Percentiles rank a stretch among this genome's conserved stretches.
Evolutionary conservation across 495 filamentous ascomycete species (phyloP).

Genomic region (Astrothelium macrocarpum): DNA sequence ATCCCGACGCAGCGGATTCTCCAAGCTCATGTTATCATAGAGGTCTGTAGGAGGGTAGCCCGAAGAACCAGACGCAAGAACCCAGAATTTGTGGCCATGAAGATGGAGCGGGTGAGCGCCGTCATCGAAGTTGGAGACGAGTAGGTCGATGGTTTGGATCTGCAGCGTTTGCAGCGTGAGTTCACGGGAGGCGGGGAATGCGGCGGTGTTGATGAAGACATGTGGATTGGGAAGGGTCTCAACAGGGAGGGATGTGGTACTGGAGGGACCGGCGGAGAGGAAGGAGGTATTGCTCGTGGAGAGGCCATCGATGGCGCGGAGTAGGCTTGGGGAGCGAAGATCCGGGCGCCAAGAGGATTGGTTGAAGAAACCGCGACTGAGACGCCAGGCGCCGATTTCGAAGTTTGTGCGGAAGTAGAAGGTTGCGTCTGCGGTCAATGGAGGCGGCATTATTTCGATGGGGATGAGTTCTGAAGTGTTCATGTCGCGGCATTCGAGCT

Average conservation of each 20-base stretch:
- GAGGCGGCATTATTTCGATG: conserved; percentile 31
- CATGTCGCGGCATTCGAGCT: conserved; percentile 39
- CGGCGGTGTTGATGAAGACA: conserved; percentile 22
- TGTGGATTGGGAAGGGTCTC: not conserved
- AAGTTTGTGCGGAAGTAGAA: conserved; percentile 44
- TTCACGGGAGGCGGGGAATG: conserved; percentile 19
- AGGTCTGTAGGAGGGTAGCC: conserved; percentile 39
- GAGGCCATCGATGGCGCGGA: conserved; percentile 40
- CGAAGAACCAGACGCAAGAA: conserved; percentile 42
- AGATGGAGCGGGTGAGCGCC: conserved; percentile 30
- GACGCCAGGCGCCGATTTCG: conserved; percentile 45
- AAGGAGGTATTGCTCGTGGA: conserved; percentile 20
- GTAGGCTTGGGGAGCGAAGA: conserved; percentile 35
- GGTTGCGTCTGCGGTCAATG: conserved; percentile 35
- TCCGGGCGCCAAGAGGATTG: conserved; percentile 42
- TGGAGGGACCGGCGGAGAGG: conserved; percentile 8
- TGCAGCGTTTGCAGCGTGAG: conserved; percentile 26
- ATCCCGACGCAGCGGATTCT: conserved; percentile 27
- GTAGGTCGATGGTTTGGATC: conserved; percentile 24
- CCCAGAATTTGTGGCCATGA: conserved; percentile 48
- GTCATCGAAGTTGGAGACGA: conserved; percentile 31
- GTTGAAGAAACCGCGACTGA: conserved; percentile 48
- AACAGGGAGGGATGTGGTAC: conserved; percentile 1
- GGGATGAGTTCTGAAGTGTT: conserved; percentile 35
- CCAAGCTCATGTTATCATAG: conserved; percentile 16